Evolutionary conservation across 148 eudicot species (phyloP).

Genomic region (Vaccinium darrowii): DNA sequence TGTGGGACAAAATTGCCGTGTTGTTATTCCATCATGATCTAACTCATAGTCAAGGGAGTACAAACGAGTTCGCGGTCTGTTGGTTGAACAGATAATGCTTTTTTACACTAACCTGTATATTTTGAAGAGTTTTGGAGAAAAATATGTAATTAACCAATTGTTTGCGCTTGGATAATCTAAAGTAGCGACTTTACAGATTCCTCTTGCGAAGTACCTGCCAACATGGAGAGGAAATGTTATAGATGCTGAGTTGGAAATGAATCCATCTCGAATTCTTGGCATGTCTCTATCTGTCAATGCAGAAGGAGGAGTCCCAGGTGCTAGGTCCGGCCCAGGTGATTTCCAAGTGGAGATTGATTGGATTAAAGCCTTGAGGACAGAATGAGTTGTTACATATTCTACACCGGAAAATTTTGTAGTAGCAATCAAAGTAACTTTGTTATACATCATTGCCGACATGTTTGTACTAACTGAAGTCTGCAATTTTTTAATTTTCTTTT

Average conservation of each 20-base stretch:
- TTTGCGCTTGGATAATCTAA: neutral
- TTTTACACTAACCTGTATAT: neutral
- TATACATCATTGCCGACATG: neutral
- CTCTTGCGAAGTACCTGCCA: slow-evolving; percentile 84
- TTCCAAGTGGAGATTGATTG: slow-evolving; percentile 86
- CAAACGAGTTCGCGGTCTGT: neutral
- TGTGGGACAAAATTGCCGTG: neutral
- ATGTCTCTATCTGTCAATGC: slow-evolving; percentile 94
- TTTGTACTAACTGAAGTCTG: neutral
- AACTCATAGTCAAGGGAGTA: neutral
- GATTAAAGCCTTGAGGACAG: slow-evolving; percentile 81
- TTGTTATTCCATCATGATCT: neutral
- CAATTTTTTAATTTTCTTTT: neutral
- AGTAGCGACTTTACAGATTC: slow-evolving; percentile 48
- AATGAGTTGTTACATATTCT: slow-evolving; percentile 20
- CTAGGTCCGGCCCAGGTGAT: slow-evolving; percentile 83
- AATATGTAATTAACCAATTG: neutral
- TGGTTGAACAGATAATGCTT: slow-evolving; percentile 6
- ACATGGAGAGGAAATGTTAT: slow-evolving; percentile 98
- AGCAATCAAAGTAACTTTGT: neutral
- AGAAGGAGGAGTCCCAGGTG: slow-evolving; percentile 87
- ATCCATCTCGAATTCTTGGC: slow-evolving; percentile 78
- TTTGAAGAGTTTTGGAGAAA: neutral
- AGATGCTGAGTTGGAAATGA: slow-evolving; percentile 85
- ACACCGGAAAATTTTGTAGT: slow-evolving; percentile 13